Evolutionary conservation across 345 rosid genomes (phyloP), one percentile per base, ranked within the genome.

Genomic region (Jatropha curcas): DNA sequence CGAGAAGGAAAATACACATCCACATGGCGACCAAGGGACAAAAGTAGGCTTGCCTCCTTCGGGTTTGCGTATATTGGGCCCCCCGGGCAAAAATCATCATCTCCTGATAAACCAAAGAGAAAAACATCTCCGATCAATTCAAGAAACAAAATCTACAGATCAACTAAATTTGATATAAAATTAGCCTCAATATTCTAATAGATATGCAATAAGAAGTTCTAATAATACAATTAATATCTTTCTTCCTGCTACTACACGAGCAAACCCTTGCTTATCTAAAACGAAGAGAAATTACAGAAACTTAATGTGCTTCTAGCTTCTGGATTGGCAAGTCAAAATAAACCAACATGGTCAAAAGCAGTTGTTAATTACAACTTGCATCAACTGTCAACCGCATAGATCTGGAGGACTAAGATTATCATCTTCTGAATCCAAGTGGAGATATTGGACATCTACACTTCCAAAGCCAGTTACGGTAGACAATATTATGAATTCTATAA

Each of bases 11-110:
- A 86, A 81, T 86, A 91, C 7, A 90, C 81, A 73, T 90, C 95
- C 73, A 91, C 84, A 76, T 81, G 87, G 77, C 70, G 86, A 71
- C 88, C 89, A 81, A 78, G 88, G 41, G 98, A 73, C 72, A 87
- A 73, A 78, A 92, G 81, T 77, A 86, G 85, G 80, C 84, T 84
- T 4, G 86, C 25, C 51, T 91, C 98, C 82, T 90, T 92, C 59
- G 91, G 96, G 70, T 89, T 93, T 65, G 92, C 70, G 88, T 82
- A 87, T 68, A 93, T 67, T 2, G 94, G 77, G 68, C 88, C 96
- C 74, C 86, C 84, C 64, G 81, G 80, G 85, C 74, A 91, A 83
- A 87, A 90, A 71, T 87, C 94, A 74, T 83, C 91, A 82, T 84
- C 88, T 58, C 90, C 98, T 96, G 80, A 48, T 7, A 65, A 64